Evolutionary conservation across 352 stramenopile genomes (phyloP), one percentile per base, ranked within the genome.

Genomic region (Phytophthora brassicae): DNA sequence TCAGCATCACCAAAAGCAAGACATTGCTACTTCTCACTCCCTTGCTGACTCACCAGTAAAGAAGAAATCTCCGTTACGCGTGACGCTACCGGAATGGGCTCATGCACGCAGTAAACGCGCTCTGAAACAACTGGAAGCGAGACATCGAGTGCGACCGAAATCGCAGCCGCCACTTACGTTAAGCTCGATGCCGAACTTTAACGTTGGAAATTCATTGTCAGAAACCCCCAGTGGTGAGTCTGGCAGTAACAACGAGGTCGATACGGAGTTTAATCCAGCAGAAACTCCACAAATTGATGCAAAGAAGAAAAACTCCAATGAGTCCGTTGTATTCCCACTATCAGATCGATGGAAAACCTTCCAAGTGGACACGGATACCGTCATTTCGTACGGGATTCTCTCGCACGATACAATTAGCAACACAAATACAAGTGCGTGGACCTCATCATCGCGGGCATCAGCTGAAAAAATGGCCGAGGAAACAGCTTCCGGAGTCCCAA

Each of bases 31-130:
- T 9, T 47, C 39, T 2, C 64, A 68, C 28, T 50, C 56, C 16
- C 48, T 67, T 17, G 36, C 52, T 33, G 29, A 49, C n/a, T 54
- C 46, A 22, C 39, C 24, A 6, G 33, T 12, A n/a, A 9, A 58
- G 11, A 63, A 44, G 20, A 83, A 72, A 13, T 66, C 61, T 39
- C 59, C 58, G 9, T 48, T 70, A 31, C 65, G 64, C 2, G 68
- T 74, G 13, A 65, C 64, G 14, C 43, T 88, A 9, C 81, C 84
- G 1, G 51, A 75, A 12, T 92, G 84, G 84, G 84, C 84, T 1
- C 79, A 85, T 39, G 70, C 74, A 22, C 67, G 84, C 26, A 90
- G 79, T 56, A 92, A 92, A 45, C 71, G 81, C 7, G 84, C 84
- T 19, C 56, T 92, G 0, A 73, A 74, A 14, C 77, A 90, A 42